These are phyloP conservation scores for Phytophthora lateralis DNA, from an alignment of 352 stramenopile genomes.

Conservation along the genomic window DNA sequence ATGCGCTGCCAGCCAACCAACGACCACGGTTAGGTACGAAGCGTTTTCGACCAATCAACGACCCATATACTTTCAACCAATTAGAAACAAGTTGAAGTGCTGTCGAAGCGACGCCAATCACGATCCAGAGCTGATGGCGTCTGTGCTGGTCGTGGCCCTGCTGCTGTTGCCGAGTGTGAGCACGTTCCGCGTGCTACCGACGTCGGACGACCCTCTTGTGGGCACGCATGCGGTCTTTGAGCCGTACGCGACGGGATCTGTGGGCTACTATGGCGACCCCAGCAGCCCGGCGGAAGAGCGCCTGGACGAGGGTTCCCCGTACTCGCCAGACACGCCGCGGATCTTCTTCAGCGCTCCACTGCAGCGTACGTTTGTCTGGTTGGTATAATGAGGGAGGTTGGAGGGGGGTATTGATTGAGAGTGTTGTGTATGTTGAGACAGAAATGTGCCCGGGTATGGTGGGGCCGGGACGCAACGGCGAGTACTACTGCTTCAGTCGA, in stretches of 20 bases:
- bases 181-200: background rate
- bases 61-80: background rate
- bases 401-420: background rate
- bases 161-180: constrained; percentile 8
- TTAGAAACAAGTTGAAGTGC: constrained; percentile 17
- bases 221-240: constrained; percentile 64
- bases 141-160: constrained; percentile 1
- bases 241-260: constrained; percentile 82
- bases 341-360: constrained; percentile 50
- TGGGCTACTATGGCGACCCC: constrained; percentile 86
- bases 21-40: background rate
- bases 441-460: constrained; percentile 84
- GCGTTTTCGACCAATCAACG: background rate
- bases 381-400: constrained; percentile 28
- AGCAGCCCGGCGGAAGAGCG: constrained; percentile 60
- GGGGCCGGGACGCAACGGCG: constrained; percentile 85
- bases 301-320: constrained; percentile 87
- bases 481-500: constrained; percentile 92
- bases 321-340: constrained; percentile 70
- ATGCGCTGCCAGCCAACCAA: constrained; percentile 38
- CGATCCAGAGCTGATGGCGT: background rate
- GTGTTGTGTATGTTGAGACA: constrained; percentile 15
- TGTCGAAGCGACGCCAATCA: constrained; percentile 14
- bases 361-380: constrained; percentile 40
- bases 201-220: constrained; percentile 33